Evolutionary conservation across 2,329 filamentous ascomycete species (phyloP), one percentile per base, ranked within the genome.

Genomic region (Elsinoe perseae): DNA sequence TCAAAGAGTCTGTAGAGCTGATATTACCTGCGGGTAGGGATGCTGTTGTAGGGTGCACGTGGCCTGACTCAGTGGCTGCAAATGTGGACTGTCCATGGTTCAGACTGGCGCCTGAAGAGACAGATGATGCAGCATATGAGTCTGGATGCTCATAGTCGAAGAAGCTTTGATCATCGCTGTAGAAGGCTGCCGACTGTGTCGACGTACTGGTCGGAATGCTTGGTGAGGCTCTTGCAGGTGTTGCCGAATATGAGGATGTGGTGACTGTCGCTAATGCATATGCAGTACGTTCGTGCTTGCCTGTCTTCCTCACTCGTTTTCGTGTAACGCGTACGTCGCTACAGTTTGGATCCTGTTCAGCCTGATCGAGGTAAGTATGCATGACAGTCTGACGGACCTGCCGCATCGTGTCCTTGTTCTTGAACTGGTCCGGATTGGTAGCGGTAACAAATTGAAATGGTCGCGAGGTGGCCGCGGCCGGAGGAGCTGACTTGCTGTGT

Each of bases 381-480:
- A 68, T 69, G 18, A 69, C 66, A 57, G 65, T 63, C 40, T 62
- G 59, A 2, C 66, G 65, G 38, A 65, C 64, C 48, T 64, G 61
- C 20, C 61, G 61, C 63, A 68, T 64, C 12, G 63, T 62, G 2
- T 56, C 58, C 34, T 60, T 63, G 46, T 69, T 62, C 46, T 61
- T 65, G 36, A 65, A 61, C 52, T 68, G 57, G 12, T 56, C 60
- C 4, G 64, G 65, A 38, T 66, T 58, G 23, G 62, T 61, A 20
- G 65, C 61, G 20, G 64, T 62, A 46, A 67, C 62, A 60, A 64
- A 66, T 36, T 58, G 60, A 12, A 63, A 59, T 43, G 20, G 21
- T 14, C 28, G 34, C 3, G n/a, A 42, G 5, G 52, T 14, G 18
- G 20, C 34, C 52, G 52, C 6, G 18, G 20, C 34, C 52, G 52